A percentile compares a stretch with the other conserved stretches of the same genome.
These are phyloP conservation scores for Colletotrichum kahawae DNA, from an alignment of 2,329 filamentous ascomycete genomes.

Conservation along the genomic window DNA sequence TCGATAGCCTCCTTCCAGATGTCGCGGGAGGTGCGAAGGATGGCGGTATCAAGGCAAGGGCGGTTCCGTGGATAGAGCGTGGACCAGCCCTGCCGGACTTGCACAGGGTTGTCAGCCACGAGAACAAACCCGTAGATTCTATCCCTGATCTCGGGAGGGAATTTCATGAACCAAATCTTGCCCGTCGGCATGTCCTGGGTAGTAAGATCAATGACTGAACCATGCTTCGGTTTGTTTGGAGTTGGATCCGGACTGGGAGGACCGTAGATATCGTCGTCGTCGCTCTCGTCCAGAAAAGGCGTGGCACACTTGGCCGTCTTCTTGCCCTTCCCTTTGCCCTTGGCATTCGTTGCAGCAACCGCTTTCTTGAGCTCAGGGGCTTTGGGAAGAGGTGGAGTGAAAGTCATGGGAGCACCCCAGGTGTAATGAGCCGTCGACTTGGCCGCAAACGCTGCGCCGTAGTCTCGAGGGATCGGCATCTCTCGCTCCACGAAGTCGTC, in stretches of 20 bases:
- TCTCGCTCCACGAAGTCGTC: background rate
- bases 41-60: conserved; percentile 26
- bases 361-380: background rate
- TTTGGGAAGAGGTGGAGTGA: background rate
- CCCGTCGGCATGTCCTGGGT: background rate
- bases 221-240: background rate
- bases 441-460: background rate
- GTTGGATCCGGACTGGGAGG: background rate
- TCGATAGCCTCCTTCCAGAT: conserved; percentile 41
- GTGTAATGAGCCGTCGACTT: conserved; percentile 12
- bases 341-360: background rate
- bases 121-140: conserved; percentile 37
- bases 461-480: background rate
- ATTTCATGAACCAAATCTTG: background rate
- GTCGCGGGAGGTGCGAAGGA: conserved; percentile 41
- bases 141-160: conserved; percentile 35
- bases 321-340: background rate
- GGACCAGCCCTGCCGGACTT: conserved; percentile 38
- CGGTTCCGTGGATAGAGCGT: conserved; percentile 31
- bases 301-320: background rate
- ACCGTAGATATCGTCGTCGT: background rate
- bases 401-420: background rate
- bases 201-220: background rate
- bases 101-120: conserved; percentile 33
- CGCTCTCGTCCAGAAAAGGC: background rate